A percentile compares a stretch with the other conserved stretches of the same genome.
Evolutionary conservation across 495 filamentous ascomycete genomes (phyloP).

Genomic region (Pseudotulostoma volvatum): DNA sequence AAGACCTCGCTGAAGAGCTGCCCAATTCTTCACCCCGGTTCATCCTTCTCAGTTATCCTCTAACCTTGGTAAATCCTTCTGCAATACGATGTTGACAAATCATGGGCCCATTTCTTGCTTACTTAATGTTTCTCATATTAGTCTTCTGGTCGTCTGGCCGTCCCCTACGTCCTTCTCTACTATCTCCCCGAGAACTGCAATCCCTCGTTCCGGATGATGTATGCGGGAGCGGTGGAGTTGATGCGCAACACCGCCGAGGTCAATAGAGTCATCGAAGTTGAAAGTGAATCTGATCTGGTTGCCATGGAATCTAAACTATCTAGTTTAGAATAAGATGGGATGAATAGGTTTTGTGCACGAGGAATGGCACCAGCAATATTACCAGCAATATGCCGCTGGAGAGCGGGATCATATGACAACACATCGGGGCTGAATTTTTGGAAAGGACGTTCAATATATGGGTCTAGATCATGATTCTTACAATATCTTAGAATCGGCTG

Average conservation of each 20-base stretch:
- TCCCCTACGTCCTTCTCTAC: slow-evolving; percentile 86
- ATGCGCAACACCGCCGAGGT: slow-evolving; percentile 84
- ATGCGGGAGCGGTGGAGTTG: slow-evolving; percentile 86
- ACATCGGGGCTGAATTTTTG: too few species aligned
- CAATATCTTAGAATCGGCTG: too few species aligned
- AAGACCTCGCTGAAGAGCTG: slow-evolving; percentile 69
- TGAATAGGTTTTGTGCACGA: not conserved
- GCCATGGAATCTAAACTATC: slow-evolving; percentile 54
- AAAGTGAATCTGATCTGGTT: slow-evolving; percentile 57
- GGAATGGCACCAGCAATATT: not conserved
- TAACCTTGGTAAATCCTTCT: slow-evolving; percentile 48
- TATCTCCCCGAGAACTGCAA: slow-evolving; percentile 86
- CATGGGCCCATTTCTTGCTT: not conserved
- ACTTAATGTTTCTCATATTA: too few species aligned
- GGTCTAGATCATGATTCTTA: too few species aligned
- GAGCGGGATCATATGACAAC: too few species aligned
- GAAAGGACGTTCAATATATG: too few species aligned
- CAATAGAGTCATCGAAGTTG: slow-evolving; percentile 63
- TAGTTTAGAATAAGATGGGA: slow-evolving; percentile 18
- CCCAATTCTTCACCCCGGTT: slow-evolving; percentile 86
- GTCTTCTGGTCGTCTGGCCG: slow-evolving; percentile 45
- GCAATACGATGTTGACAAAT: not conserved
- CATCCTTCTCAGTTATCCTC: slow-evolving; percentile 74
- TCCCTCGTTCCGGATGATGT: slow-evolving; percentile 71
- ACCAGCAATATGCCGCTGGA: too few species aligned